phyloP scores from a whole-genome alignment of 1,139 yeast genomes.

The Torulaspora globosa region DNA sequence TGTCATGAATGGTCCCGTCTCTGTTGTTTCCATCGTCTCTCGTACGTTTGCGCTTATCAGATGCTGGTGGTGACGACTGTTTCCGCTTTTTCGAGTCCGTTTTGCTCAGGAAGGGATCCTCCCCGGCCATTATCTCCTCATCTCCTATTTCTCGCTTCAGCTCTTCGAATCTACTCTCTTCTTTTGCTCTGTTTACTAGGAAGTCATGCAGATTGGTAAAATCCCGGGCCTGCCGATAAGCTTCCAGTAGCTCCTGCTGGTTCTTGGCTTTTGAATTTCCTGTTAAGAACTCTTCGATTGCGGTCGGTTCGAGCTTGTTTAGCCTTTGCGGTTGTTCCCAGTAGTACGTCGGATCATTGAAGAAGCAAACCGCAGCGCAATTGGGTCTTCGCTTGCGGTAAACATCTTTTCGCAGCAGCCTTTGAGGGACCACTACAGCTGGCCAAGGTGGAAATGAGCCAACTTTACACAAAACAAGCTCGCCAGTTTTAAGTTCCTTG shows the following conservation, averaged over 20 bases:
- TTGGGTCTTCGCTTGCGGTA: constrained; percentile 27
- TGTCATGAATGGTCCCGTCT: neutral
- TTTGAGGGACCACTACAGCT: constrained; percentile 38
- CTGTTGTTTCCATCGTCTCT: neutral
- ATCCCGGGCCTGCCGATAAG: constrained; percentile 32
- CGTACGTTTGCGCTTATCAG: constrained; percentile 6
- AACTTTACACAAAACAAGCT: constrained; percentile 38
- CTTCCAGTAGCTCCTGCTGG: constrained; percentile 29
- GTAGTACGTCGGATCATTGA: constrained; percentile 37
- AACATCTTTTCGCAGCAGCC: constrained; percentile 34
- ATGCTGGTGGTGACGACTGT: neutral
- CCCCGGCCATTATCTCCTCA: constrained; percentile 24
- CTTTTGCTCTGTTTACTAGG: constrained; percentile 25
- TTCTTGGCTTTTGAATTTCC: constrained; percentile 15
- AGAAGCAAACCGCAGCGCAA: constrained; percentile 37
- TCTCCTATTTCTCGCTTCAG: constrained; percentile 19
- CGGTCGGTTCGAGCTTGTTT: constrained; percentile 20
- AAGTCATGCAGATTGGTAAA: constrained; percentile 27
- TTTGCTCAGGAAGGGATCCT: constrained; percentile 30
- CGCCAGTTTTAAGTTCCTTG: constrained; percentile 33
- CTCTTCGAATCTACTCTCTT: constrained; percentile 29
- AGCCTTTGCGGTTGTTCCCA: constrained; percentile 36
- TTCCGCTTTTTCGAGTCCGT: constrained; percentile 7
- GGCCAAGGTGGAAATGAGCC: constrained; percentile 41
- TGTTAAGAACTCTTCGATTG: constrained; percentile 22